phyloP scores from a whole-genome alignment of 2,329 filamentous ascomycete species.

The Raffaelea arxii region DNA sequence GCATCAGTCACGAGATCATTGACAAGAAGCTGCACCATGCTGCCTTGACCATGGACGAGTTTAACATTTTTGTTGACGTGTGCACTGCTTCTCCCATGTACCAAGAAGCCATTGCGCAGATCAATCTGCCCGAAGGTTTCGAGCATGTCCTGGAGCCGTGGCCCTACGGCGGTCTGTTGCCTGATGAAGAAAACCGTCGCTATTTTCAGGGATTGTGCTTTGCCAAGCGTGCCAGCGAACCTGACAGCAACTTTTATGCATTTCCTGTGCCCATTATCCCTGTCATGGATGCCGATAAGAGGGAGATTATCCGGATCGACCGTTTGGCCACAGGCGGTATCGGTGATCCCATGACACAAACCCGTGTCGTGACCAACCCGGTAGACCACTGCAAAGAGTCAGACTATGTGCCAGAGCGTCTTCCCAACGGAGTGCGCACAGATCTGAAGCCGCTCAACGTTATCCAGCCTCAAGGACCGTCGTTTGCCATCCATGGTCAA shows the following conservation, averaged over 20 bases:
- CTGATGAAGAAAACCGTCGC: not conserved
- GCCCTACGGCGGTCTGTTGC: conserved; percentile 28
- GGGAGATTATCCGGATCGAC: conserved; percentile 29
- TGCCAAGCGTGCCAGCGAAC: conserved; percentile 20
- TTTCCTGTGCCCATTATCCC: conserved; percentile 44
- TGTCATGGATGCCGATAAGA: conserved; percentile 38
- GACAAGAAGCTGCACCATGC: conserved; percentile 23
- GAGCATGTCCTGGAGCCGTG: conserved; percentile 41
- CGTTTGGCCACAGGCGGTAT: conserved; percentile 15
- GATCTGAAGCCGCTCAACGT: conserved; percentile 43
- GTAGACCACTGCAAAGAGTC: conserved; percentile 16
- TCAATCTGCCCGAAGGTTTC: conserved; percentile 33
- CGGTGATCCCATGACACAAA: conserved; percentile 3
- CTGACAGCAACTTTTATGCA: conserved; percentile 46
- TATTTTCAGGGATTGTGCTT: conserved; percentile 17
- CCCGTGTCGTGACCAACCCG: conserved; percentile 26
- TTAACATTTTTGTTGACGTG: conserved; percentile 8
- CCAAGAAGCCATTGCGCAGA: conserved; percentile 31
- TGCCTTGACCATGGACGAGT: conserved; percentile 16
- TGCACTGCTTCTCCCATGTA: conserved; percentile 28
- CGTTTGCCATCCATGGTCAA: conserved; percentile 39
- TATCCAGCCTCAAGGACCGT: conserved; percentile 9
- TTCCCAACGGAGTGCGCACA: conserved; percentile 23
- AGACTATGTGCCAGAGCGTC: conserved; percentile 26
- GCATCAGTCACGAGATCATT: not conserved